These are phyloP conservation scores for Podospora conica DNA, from an alignment of 495 filamentous ascomycete genomes.

Conservation along the genomic window DNA sequence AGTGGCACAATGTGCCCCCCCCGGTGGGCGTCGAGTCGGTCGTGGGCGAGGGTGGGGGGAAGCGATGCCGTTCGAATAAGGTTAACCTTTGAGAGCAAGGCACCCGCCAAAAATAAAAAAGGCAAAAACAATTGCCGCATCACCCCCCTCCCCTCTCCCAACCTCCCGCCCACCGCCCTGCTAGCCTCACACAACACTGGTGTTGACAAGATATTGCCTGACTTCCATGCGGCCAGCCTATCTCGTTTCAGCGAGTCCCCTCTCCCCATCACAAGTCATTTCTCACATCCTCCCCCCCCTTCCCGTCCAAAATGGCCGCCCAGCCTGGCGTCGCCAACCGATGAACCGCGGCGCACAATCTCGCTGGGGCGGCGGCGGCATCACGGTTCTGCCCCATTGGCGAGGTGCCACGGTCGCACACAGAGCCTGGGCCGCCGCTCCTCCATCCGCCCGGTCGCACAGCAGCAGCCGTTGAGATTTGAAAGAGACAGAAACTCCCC, in stretches of 20 bases:
- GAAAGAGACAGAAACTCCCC: no score
- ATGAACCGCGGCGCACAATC: neutral
- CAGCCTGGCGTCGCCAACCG: neutral
- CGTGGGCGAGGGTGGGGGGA: neutral
- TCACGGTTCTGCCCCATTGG: neutral
- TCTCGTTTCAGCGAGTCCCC: neutral
- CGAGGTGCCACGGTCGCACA: neutral
- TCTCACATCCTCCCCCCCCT: neutral
- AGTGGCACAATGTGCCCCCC: slow-evolving; percentile 7
- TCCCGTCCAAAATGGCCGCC: neutral
- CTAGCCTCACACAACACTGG: neutral
- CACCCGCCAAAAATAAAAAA: slow-evolving; percentile 10
- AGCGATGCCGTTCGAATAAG: slow-evolving; percentile 29
- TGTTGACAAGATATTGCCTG: neutral
- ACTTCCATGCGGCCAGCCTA: neutral
- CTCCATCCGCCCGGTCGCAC: neutral
- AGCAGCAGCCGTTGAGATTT: neutral
- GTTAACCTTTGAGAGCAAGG: slow-evolving; percentile 22
- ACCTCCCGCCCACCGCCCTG: neutral
- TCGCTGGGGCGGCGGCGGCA: neutral
- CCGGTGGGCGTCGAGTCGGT: slow-evolving; percentile 2
- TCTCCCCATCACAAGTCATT: neutral
- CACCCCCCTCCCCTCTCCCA: neutral
- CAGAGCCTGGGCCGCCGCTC: neutral
- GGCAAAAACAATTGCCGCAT: slow-evolving; percentile 15